These are phyloP conservation scores for Coleophoma eucalyptorum DNA, from an alignment of 2,329 filamentous ascomycete genomes.

Conservation along the genomic window DNA sequence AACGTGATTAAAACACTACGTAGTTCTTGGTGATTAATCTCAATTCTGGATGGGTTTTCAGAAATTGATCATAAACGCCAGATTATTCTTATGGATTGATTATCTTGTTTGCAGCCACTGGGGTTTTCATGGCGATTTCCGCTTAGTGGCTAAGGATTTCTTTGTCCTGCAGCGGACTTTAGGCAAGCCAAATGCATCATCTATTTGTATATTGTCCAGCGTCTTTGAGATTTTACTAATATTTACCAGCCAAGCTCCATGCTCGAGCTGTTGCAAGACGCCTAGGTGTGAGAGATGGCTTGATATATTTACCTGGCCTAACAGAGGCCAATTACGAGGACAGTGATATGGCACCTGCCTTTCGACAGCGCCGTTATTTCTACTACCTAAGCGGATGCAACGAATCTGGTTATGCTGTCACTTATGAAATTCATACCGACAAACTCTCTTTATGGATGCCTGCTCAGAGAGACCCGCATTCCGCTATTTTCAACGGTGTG, in stretches of 20 bases:
- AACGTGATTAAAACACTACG: no score
- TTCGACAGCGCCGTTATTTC: constrained; percentile 58
- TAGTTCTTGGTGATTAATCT: no score
- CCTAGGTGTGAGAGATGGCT: constrained; percentile 37
- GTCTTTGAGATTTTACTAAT: constrained; percentile 1
- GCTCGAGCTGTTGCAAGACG: constrained; percentile 39
- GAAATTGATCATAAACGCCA: no score
- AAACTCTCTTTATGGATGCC: constrained; percentile 71
- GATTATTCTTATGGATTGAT: no score
- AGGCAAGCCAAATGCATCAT: no score
- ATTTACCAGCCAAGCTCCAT: constrained; percentile 41
- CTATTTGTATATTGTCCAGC: no score
- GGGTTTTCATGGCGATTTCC: no score
- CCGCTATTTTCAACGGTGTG: constrained; percentile 61
- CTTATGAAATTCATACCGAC: constrained; percentile 56
- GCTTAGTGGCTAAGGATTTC: no score
- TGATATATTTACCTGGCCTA: constrained; percentile 54
- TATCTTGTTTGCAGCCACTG: no score
- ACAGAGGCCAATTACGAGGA: constrained; percentile 48
- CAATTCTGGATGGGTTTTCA: no score
- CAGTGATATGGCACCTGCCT: constrained; percentile 52
- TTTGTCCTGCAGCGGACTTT: no score
- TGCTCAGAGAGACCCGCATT: constrained; percentile 52
- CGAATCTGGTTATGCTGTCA: constrained; percentile 49
- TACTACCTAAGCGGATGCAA: constrained; percentile 55